Percentiles rank a stretch among this genome's conserved stretches.
phyloP scores from a whole-genome alignment of 208 protist species.

The Leishmania turanica region DNA sequence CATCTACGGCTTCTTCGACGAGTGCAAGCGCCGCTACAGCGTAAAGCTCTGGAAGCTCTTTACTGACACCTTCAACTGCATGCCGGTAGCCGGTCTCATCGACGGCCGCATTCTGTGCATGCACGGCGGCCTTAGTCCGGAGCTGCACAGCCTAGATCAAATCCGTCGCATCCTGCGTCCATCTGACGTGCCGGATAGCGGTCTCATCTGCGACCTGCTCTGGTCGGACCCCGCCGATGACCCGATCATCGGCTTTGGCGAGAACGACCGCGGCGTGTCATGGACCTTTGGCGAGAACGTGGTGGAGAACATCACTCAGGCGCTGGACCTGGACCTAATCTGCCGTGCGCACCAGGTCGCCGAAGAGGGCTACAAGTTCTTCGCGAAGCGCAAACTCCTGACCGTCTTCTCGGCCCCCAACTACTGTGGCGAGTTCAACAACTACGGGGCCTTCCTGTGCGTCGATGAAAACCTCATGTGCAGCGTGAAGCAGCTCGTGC shows the following conservation, averaged over 20 bases:
- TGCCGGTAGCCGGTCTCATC: conserved; percentile 82
- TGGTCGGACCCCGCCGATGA: conserved; percentile 99
- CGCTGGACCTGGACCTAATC: conserved; percentile 98
- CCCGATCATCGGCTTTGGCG: conserved; percentile 48
- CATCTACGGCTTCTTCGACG: conserved; percentile 90
- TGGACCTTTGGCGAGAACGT: conserved; percentile 84
- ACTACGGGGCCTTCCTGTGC: conserved; percentile 72
- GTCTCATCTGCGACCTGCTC: conserved; percentile 98
- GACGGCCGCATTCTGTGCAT: conserved; percentile 71
- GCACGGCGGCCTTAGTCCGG: conserved; percentile 85
- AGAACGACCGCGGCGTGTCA: conserved; percentile 78
- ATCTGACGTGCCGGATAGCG: conserved; percentile 49
- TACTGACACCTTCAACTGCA: conserved; percentile 88
- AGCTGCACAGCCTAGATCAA: conserved; percentile 53
- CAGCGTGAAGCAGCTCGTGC: conserved; percentile 52
- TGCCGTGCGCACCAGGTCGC: conserved; percentile 96
- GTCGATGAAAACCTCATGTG: conserved; percentile 91
- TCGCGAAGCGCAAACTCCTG: conserved; percentile 54
- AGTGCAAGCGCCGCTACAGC: conserved; percentile 96
- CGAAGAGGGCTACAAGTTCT: conserved; percentile 89
- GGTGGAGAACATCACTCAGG: conserved; percentile 87
- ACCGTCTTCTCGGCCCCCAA: conserved; percentile 90
- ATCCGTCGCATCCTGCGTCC: conserved; percentile 61
- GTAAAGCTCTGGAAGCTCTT: conserved; percentile 86
- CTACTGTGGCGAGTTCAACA: conserved; percentile 84